These are phyloP conservation scores for Penicillium parvum DNA, from an alignment of 495 filamentous ascomycete genomes.

Conservation along the genomic window DNA sequence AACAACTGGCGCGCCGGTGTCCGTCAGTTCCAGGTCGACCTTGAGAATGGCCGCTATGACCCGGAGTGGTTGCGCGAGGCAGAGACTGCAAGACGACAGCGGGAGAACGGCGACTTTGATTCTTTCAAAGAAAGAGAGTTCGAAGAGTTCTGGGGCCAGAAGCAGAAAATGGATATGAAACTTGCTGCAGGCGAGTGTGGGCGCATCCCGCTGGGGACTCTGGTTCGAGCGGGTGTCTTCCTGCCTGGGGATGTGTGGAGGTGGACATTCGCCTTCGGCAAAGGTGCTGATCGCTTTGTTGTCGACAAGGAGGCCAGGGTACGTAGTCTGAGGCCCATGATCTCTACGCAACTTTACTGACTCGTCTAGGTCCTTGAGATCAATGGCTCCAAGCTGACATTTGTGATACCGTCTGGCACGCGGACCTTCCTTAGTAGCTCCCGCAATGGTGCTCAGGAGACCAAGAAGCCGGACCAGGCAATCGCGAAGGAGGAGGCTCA, in stretches of 20 bases:
- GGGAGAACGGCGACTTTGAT: slow-evolving; percentile 66
- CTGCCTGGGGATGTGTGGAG: slow-evolving; percentile 50
- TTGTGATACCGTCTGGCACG: slow-evolving; percentile 44
- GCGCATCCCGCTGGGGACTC: slow-evolving; percentile 43
- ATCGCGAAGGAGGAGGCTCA: not conserved
- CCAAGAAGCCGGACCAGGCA: not conserved
- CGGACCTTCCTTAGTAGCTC: slow-evolving; percentile 30
- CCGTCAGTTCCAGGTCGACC: slow-evolving; percentile 55
- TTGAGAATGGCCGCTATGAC: slow-evolving; percentile 57
- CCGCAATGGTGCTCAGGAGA: not conserved
- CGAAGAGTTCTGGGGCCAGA: slow-evolving; percentile 67
- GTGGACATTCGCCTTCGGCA: slow-evolving; percentile 34
- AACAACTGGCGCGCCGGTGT: slow-evolving; percentile 46
- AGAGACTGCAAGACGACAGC: slow-evolving; percentile 54
- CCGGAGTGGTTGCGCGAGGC: slow-evolving; percentile 65
- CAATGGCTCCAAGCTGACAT: slow-evolving; percentile 30
- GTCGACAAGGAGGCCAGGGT: slow-evolving; percentile 51
- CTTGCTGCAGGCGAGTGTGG: slow-evolving; percentile 46
- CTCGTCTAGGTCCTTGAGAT: slow-evolving; percentile 34
- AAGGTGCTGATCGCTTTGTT: slow-evolving; percentile 22
- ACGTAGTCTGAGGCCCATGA: slow-evolving; percentile 2
- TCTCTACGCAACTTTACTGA: slow-evolving; percentile 8
- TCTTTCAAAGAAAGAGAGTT: slow-evolving; percentile 61
- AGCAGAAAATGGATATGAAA: slow-evolving; percentile 42
- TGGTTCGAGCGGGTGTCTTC: slow-evolving; percentile 45